Evolutionary conservation across 1,284 basidiomycete genomes (phyloP), one percentile per base, ranked within the genome.

Genomic region (Athelia psychrophila): DNA sequence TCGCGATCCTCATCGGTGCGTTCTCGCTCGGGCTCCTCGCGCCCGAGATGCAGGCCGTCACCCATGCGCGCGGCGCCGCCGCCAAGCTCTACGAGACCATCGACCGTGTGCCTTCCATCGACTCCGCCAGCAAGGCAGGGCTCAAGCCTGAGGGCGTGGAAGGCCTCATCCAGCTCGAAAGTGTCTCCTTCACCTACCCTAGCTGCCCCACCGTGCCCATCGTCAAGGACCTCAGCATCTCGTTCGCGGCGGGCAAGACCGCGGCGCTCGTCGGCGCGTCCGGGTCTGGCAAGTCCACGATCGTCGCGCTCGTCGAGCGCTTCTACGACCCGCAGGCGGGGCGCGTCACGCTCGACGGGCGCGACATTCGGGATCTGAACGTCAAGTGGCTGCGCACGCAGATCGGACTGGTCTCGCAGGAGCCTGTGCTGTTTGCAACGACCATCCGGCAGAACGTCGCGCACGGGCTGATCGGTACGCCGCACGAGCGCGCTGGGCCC

Each of bases 81-180:
- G 92, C 92, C 36, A 98, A 98, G 70, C 76, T 99, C 2, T 98
- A 82, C 66, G 78, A 84, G 36, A 97, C 95, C 3, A 98, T 99
- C 61, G 93, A 97, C 67, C 88, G 93, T 52, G 73, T 88, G 54
- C 84, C 94, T 49, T 65, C 74, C 3, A 99, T 99, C 62, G 95
- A 98, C 69, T 93, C 92, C 2, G 76, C 86, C 1, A 76, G 84
- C 55, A 75, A 81, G 0, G 74, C 66, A 1, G 96, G 96, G 9
- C 70, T 85, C 44, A 86, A 87, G 64, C 94, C 85, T 0, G 83
- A 84, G 22, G 70, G 70, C 2, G 87, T 87, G 53, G 59, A 73
- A 4, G 88, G 89, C 36, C 66, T 77, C 49, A 83, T 91, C 62
- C 66, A 68, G 4, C 73, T 90, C 54, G 72, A 82, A 57, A 65